Evolutionary conservation across 176 grass and related monocot species (phyloP).

Genomic region (Oryza nivara): DNA sequence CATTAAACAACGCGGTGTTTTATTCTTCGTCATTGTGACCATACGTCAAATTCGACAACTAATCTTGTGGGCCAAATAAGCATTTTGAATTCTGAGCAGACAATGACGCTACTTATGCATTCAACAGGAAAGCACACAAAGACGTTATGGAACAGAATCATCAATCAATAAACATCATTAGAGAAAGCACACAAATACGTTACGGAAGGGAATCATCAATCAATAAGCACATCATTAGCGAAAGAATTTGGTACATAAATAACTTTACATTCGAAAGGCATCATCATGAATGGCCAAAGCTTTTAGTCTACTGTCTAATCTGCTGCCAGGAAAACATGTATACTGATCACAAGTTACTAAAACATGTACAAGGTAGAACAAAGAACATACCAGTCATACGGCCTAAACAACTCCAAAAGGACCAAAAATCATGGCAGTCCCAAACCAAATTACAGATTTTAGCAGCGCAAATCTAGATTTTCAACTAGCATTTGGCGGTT

Average conservation of each 20-base stretch:
- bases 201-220: not conserved
- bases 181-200: not conserved
- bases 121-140: not conserved
- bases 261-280: conserved; percentile 18
- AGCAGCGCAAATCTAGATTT: not conserved
- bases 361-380: conserved; percentile 31
- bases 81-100: not conserved
- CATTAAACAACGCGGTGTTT: not conserved
- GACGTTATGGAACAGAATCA: not conserved
- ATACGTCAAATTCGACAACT: not conserved
- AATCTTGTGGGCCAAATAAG: not conserved
- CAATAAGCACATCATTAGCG: not conserved
- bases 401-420: conserved; percentile 6
- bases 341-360: not conserved
- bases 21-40: not conserved
- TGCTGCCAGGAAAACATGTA: not conserved
- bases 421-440: not conserved
- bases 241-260: not conserved
- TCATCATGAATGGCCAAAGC: not conserved
- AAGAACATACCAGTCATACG: not conserved
- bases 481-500: not conserved
- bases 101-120: not conserved
- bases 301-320: not conserved
- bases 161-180: conserved; percentile 2
- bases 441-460: not conserved